Evolutionary conservation across 306 rosid species (phyloP), one percentile per base, ranked within the genome.

Genomic region (Acacia crassicarpa): DNA sequence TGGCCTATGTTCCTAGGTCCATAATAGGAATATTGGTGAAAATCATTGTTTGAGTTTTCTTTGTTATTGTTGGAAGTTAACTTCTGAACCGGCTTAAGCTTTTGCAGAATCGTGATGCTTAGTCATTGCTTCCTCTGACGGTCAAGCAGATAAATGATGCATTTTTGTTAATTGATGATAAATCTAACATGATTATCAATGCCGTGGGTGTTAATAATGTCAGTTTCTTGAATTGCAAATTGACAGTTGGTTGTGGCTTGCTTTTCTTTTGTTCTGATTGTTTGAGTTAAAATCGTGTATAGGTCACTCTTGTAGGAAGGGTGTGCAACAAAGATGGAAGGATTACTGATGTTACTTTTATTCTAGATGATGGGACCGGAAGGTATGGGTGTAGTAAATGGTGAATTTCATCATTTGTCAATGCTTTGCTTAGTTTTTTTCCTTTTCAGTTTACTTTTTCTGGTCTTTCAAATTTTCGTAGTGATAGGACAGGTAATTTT

Each of bases 361-460:
- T 81, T 19, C 91, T 95, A 66, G 98, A 95, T 13, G 98, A 95
- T 85, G 97, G 98, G 58, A 95, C 98, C 5, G 96, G 98, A 74
- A 81, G 83, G 83, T 81, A 92, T 75, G 94, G 91, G 78, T 95
- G 96, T 77, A 92, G 48, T 84, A 92, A 88, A 87, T 95, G 98
- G 98, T 95, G 84, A 88, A 83, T 83, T n/a, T 76, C 54, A 8
- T 73, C 35, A 58, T 58, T 58, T 58, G 5, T 22, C 4, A 4
- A 9, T 58, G 8, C 6, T 51, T 51, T 51, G 9, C 19, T 48
- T 48, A 0, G 6, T 1, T 14, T 45, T 12, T 12, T 11, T 45
- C 7, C 19, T 2, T 58, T 58, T 58, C 3, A 58, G 16, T 70
- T 76, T 75, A 32, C 54, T 45, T 43, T 63, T 22, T 11, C 35